Conservation (phyloP, 78 protist species). For the Pigoraptor vietnamica region DNA sequence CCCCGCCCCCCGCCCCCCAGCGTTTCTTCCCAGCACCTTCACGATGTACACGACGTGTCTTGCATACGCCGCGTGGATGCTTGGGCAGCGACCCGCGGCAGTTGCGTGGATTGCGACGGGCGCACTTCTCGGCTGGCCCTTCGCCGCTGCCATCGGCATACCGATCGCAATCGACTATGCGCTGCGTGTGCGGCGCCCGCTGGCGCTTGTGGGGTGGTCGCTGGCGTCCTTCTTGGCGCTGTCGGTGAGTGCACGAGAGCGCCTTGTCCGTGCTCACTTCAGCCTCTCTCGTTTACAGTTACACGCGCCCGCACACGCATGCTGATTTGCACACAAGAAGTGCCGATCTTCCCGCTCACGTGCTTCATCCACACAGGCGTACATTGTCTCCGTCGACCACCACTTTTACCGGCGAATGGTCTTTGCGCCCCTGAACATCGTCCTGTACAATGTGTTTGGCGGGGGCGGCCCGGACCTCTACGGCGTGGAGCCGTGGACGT, state of each 20-base stretch:
- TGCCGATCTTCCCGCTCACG: no score
- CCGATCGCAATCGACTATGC: constrained; percentile 55
- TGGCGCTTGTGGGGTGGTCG: not conserved
- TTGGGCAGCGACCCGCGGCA: not conserved
- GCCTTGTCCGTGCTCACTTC: not conserved
- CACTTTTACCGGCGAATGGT: constrained; percentile 46
- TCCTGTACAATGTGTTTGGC: constrained; percentile 48
- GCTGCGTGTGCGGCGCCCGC: not conserved
- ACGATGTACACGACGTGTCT: not conserved
- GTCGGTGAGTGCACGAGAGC: not conserved
- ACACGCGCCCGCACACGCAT: no score
- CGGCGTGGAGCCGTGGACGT: constrained; percentile 53
- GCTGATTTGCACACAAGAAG: no score
- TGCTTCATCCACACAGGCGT: constrained; percentile 16
- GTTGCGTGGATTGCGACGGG: constrained; percentile 15
- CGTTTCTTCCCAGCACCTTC: not conserved
- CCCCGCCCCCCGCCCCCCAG: no score
- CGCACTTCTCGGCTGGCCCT: constrained; percentile 77
- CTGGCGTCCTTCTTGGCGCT: not conserved
- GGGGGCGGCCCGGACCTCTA: constrained; percentile 11
- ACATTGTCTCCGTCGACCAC: constrained; percentile 53
- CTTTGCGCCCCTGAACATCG: constrained; percentile 52
- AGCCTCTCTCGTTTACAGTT: not conserved
- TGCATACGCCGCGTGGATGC: not conserved
- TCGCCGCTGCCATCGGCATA: constrained; percentile 32